Evolutionary conservation across 441 rosid genomes (phyloP), one percentile per base, ranked within the genome.

Genomic region (Erodium texanum): DNA sequence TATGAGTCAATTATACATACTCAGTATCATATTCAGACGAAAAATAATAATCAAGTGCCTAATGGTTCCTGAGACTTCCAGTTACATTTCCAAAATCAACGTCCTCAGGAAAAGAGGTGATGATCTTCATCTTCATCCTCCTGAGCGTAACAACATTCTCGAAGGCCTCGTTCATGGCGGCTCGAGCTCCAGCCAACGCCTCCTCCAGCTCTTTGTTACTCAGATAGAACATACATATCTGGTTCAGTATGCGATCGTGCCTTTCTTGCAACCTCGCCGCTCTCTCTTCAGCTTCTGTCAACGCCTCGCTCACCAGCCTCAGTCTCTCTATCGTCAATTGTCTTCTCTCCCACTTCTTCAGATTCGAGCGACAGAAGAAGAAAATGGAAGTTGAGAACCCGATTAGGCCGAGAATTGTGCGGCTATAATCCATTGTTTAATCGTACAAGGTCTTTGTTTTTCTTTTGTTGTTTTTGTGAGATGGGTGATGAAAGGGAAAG

Each of bases 231-330:
- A 81, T 76, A 66, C 78, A 77, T 19, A 83, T 70, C 66, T 78
- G 82, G 41, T 36, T 67, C 0, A 84, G 78, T 14, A 86, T 71
- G 18, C 68, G 70, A 64, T 85, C 88, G 20, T 86, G 88, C 62
- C 91, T 78, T 66, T 88, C 87, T 66, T 80, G 83, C 48, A 63
- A 80, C 75, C 82, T 84, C 24, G 11, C 0, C 3, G 68, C 75
- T 24, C 82, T 83, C 54, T 82, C 83, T 68, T 85, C 90, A 0
- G 86, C 92, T 6, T 32, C 36, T 32, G 68, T 80, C 68, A 83
- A 66, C 24, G 85, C 85, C 20, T 82, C 86, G 7, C 71, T 80
- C 62, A 83, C 71, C 1, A 86, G 58, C 80, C 74, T 77, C 66
- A 85, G 70, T 66, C 75, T 85, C 79, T 82, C 80, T 3, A 20